Conservation (phyloP, 371 early-diverging fungal genomes). For the Mucor indicus region DNA sequence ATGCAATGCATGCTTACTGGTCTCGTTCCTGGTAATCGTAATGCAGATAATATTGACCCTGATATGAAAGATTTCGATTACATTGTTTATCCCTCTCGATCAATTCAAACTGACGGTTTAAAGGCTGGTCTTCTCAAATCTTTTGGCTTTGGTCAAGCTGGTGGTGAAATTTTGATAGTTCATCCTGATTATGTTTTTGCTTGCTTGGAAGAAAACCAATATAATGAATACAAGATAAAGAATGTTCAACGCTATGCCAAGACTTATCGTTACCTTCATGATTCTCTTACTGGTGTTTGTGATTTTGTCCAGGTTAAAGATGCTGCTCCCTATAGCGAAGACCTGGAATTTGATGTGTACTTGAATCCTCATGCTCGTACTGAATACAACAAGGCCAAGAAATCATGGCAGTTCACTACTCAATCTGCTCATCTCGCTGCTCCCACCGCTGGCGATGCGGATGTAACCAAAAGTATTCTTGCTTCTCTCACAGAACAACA, state of each 20-base stretch:
- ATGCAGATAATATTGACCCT: conserved; percentile 89
- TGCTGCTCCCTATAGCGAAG: conserved; percentile 82
- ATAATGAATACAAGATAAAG: conserved; percentile 66
- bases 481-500: conserved; percentile 51
- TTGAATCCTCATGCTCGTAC: conserved; percentile 90
- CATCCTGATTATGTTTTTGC: conserved; percentile 90
- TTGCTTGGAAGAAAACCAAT: conserved; percentile 69
- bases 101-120: conserved; percentile 88
- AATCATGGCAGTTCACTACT: conserved; percentile 69
- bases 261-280: conserved; percentile 90
- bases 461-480: conserved; percentile 57
- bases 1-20: conserved; percentile 85
- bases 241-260: conserved; percentile 71
- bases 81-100: conserved; percentile 81
- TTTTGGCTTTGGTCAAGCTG: conserved; percentile 96
- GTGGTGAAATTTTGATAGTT: conserved; percentile 88
- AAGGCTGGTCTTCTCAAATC: conserved; percentile 92
- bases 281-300: conserved; percentile 78
- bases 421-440: conserved; percentile 35
- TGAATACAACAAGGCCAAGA: conserved; percentile 65
- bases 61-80: conserved; percentile 76
- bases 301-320: conserved; percentile 87
- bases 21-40: conserved; percentile 92
- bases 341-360: conserved; percentile 82
- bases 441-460: conserved; percentile 40